phyloP scores from a whole-genome alignment of 257 asterid species.

The Thymus quinquecostatus region DNA sequence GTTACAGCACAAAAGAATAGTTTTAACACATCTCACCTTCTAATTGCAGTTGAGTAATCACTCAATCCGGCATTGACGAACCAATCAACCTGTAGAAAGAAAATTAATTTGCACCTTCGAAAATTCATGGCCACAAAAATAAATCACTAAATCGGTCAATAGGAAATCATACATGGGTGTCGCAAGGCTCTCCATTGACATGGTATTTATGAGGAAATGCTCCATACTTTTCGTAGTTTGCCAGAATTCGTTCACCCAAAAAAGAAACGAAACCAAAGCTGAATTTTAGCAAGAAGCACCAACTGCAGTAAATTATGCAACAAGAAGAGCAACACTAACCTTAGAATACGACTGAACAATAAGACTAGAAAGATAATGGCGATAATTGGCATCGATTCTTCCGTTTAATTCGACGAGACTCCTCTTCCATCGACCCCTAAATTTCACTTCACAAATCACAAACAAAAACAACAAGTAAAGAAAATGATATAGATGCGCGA shows the following conservation, averaged over 20 bases:
- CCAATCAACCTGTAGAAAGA: slow-evolving; percentile 47
- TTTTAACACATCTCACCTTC: slow-evolving; percentile 34
- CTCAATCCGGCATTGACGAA: slow-evolving; percentile 34
- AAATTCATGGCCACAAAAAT: no score
- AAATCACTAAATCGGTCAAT: not conserved
- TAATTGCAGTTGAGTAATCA: slow-evolving; percentile 25
- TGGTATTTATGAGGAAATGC: slow-evolving; percentile 77
- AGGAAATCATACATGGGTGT: slow-evolving; percentile 64
- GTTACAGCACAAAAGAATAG: not conserved
- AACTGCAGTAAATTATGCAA: not conserved
- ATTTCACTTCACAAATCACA: slow-evolving; percentile 7
- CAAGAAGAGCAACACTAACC: slow-evolving; percentile 38
- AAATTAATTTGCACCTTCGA: no score
- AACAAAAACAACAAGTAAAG: not conserved
- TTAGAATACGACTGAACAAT: slow-evolving; percentile 69
- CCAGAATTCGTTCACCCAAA: slow-evolving; percentile 5
- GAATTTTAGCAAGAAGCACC: not conserved
- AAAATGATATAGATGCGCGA: not conserved
- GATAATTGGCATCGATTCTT: slow-evolving; percentile 57
- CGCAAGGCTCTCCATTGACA: slow-evolving; percentile 65
- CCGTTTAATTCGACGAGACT: slow-evolving; percentile 68
- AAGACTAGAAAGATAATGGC: slow-evolving; percentile 56
- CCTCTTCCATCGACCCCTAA: slow-evolving; percentile 75
- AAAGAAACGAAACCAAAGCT: not conserved
- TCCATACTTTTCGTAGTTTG: slow-evolving; percentile 47